Percentiles rank a stretch among this genome's conserved stretches.
Evolutionary conservation across 805 yeast species (phyloP).

Genomic region (Ogataea philodendri): DNA sequence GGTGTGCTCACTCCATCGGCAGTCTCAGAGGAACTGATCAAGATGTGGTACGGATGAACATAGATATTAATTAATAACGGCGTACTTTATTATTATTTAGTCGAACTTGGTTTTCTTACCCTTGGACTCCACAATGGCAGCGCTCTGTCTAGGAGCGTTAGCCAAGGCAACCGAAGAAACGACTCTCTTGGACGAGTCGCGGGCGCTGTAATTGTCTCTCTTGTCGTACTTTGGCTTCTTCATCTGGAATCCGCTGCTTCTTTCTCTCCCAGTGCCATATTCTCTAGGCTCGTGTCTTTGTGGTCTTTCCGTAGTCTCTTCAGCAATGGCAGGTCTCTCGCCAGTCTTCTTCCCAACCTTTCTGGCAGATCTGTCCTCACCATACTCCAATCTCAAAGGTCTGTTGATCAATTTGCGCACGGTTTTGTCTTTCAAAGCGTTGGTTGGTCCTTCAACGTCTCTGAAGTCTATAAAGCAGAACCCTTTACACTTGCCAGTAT

Average conservation of each 20-base stretch:
- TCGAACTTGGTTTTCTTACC: conserved; percentile 84
- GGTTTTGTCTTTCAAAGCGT: conserved; percentile 71
- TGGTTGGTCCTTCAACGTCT: conserved; percentile 76
- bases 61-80: conserved; percentile 5
- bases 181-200: conserved; percentile 36
- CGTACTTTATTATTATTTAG: conserved; percentile 24
- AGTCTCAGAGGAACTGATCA: conserved; percentile 96
- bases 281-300: not conserved
- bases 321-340: conserved; percentile 2
- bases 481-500: conserved; percentile 94
- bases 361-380: conserved; percentile 80
- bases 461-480: conserved; percentile 89
- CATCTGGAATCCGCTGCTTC: conserved; percentile 28
- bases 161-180: conserved; percentile 86
- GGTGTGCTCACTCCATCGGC: conserved; percentile 98
- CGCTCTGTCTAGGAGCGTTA: conserved; percentile 82
- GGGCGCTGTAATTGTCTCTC: conserved; percentile 1
- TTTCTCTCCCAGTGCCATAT: conserved; percentile 24
- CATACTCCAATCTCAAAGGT: conserved; percentile 81
- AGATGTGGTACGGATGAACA: conserved; percentile 89
- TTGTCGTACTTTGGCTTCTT: conserved; percentile 18
- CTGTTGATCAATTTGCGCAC: conserved; percentile 69
- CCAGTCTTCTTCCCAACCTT: conserved; percentile 21
- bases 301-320: conserved; percentile 4
- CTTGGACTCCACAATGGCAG: conserved; percentile 83